A percentile compares a stretch with the other conserved stretches of the same genome.
These are phyloP conservation scores for Hemisphaericaspora lyxosophila DNA, from an alignment of 1,139 yeast genomes.

Conservation along the genomic window DNA sequence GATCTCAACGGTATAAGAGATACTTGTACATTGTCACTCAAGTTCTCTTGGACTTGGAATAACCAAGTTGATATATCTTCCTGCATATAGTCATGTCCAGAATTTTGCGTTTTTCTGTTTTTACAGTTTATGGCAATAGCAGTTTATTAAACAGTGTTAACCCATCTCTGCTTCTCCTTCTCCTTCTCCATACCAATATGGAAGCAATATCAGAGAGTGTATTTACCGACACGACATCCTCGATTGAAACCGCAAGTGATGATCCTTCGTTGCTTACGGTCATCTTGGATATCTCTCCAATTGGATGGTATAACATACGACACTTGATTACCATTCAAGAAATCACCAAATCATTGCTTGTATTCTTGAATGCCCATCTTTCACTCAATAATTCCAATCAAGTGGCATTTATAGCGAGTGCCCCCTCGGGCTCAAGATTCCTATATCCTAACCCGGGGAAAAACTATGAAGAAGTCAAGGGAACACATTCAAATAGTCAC, in stretches of 20 bases:
- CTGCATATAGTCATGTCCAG: too few species aligned
- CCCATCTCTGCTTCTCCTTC: neutral
- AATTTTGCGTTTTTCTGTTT: too few species aligned
- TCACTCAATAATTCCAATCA: constrained; percentile 82
- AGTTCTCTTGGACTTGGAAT: too few species aligned
- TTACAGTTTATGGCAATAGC: too few species aligned
- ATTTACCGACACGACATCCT: constrained; percentile 45
- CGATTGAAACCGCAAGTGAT: constrained; percentile 43
- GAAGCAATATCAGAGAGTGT: constrained; percentile 74
- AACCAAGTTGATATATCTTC: too few species aligned
- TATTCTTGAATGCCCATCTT: constrained; percentile 81
- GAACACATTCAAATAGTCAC: constrained; percentile 5
- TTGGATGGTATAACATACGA: constrained; percentile 64
- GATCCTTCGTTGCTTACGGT: constrained; percentile 81
- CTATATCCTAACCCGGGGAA: constrained; percentile 60
- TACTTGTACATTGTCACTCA: too few species aligned
- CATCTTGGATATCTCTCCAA: constrained; percentile 75
- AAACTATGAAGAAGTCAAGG: constrained; percentile 21
- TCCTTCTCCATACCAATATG: constrained; percentile 36
- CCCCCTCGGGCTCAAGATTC: constrained; percentile 67
- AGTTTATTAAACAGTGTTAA: too few species aligned
- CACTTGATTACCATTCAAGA: constrained; percentile 50
- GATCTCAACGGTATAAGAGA: too few species aligned
- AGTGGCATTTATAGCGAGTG: constrained; percentile 80
- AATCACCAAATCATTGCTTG: constrained; percentile 59